Evolutionary conservation across 2,329 filamentous ascomycete genomes (phyloP).

Genomic region (Epichloe gansuensis): DNA sequence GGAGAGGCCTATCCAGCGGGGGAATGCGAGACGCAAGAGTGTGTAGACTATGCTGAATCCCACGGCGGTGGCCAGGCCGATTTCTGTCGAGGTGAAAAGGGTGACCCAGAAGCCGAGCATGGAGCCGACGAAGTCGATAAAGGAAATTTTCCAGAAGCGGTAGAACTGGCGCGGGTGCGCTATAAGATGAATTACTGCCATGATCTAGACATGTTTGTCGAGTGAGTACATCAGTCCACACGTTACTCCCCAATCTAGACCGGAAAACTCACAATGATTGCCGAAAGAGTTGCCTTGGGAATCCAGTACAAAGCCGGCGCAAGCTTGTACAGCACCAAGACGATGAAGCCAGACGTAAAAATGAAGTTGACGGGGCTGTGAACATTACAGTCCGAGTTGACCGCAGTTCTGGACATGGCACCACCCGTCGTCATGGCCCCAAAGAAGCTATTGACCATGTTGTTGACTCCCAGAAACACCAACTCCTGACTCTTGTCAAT

Average conservation of each 20-base stretch:
- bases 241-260: too few species aligned
- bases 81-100: constrained; percentile 46
- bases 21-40: constrained; percentile 45
- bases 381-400: constrained; percentile 52
- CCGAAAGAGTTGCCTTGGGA: constrained; percentile 50
- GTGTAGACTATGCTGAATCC: constrained; percentile 52
- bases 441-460: constrained; percentile 53
- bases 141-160: constrained; percentile 49
- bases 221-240: neutral
- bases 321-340: constrained; percentile 49
- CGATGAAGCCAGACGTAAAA: constrained; percentile 47
- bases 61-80: constrained; percentile 47
- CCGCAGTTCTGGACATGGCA: constrained; percentile 54
- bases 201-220: constrained; percentile 28
- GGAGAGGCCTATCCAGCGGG: constrained; percentile 22
- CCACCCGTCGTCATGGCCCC: constrained; percentile 50
- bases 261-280: constrained; percentile 37
- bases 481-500: constrained; percentile 54
- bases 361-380: constrained; percentile 47
- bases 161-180: constrained; percentile 46
- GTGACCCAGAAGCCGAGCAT: constrained; percentile 54
- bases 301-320: constrained; percentile 52
- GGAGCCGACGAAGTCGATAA: constrained; percentile 50
- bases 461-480: constrained; percentile 47
- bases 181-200: constrained; percentile 49